Evolutionary conservation across 208 protist species (phyloP).

Genomic region (Acanthamoeba sp.): DNA sequence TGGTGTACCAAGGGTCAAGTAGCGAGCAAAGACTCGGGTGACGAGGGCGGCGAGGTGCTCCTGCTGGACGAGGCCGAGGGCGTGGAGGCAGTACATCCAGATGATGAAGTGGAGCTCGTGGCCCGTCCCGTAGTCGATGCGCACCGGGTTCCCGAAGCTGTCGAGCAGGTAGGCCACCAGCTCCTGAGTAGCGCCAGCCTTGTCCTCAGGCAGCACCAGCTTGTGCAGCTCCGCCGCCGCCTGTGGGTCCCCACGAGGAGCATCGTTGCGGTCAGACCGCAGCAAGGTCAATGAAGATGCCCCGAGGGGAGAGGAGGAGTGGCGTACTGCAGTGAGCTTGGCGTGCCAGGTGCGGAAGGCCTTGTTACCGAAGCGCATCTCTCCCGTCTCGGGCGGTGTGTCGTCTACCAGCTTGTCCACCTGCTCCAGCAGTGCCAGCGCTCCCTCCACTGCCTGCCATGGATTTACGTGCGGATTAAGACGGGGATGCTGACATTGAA

Average conservation of each 20-base stretch:
- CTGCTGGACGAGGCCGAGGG: conserved; percentile 78
- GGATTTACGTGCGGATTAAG: no score
- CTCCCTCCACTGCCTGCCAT: conserved; percentile 21
- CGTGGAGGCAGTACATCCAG: conserved; percentile 90
- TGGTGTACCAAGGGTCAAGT: conserved; percentile 83
- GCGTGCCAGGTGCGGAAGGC: conserved; percentile 75
- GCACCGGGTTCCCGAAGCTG: conserved; percentile 96
- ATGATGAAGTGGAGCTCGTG: conserved; percentile 98
- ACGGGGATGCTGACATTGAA: no score
- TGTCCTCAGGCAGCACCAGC: conserved; percentile 9
- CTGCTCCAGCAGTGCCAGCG: conserved; percentile 27
- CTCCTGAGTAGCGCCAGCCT: not conserved
- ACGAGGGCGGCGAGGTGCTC: conserved; percentile 91
- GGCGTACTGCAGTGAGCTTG: conserved; percentile 26
- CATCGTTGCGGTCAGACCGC: no score
- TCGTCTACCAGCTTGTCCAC: conserved; percentile 77
- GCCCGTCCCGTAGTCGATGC: conserved; percentile 99
- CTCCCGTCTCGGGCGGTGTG: conserved; percentile 34
- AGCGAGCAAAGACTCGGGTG: conserved; percentile 91
- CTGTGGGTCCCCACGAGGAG: not conserved
- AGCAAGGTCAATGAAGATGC: no score
- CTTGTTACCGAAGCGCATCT: conserved; percentile 79
- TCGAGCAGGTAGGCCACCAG: conserved; percentile 93
- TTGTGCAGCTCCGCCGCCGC: conserved; percentile 26
- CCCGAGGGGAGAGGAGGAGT: not conserved